Conservation (phyloP, 495 filamentous ascomycete genomes). For the Penicillium odoratum region DNA sequence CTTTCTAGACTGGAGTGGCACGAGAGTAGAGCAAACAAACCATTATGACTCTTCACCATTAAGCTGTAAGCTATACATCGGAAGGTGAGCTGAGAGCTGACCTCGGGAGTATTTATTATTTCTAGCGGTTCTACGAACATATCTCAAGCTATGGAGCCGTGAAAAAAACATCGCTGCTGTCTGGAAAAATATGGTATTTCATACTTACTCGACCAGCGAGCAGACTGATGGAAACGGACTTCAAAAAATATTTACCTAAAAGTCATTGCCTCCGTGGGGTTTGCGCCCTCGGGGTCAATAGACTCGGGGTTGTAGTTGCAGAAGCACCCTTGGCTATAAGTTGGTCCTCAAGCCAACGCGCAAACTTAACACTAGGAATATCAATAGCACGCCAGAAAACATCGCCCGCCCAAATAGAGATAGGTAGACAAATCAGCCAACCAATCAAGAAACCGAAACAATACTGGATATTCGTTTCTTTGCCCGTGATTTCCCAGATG, state of each 20-base stretch:
- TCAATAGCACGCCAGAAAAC: conserved; percentile 61
- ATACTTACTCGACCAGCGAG: background rate
- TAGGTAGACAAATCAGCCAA: conserved; percentile 48
- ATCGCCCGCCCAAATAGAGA: conserved; percentile 59
- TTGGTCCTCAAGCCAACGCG: conserved; percentile 51
- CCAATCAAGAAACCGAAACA: conserved; percentile 52
- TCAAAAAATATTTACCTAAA: background rate
- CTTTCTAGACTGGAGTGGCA: conserved; percentile 4
- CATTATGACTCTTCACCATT: background rate
- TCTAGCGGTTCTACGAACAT: background rate
- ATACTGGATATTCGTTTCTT: conserved; percentile 51
- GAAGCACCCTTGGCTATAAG: conserved; percentile 27
- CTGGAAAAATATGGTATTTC: background rate
- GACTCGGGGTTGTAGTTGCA: conserved; percentile 6
- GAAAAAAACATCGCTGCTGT: background rate
- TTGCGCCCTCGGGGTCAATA: conserved; percentile 10
- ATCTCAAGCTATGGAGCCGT: background rate
- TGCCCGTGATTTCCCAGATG: conserved; percentile 55
- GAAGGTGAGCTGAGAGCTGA: too few species aligned
- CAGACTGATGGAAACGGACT: background rate
- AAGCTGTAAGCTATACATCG: background rate
- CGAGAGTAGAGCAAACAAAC: conserved; percentile 1
- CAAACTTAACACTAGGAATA: conserved; percentile 56
- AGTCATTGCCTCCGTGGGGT: conserved; percentile 8
- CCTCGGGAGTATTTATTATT: too few species aligned